These are phyloP conservation scores for Vickermania spadyakhi DNA, from an alignment of 208 protist species.

Conservation along the genomic window DNA sequence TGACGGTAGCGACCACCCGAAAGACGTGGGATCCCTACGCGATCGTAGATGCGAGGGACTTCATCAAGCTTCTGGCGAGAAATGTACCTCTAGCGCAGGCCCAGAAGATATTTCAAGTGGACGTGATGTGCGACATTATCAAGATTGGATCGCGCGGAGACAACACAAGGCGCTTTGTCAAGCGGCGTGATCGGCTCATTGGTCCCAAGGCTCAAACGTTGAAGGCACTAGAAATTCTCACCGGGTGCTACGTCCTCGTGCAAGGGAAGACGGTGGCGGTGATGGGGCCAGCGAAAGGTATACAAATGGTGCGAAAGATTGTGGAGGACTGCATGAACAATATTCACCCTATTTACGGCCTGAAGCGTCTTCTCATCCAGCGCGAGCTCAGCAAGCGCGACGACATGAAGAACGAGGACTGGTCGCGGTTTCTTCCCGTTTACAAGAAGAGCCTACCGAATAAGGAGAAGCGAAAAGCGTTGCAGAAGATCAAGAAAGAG, in stretches of 20 bases:
- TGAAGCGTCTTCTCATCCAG: conserved; percentile 99
- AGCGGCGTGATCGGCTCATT: conserved; percentile 97
- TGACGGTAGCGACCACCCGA: conserved; percentile 97
- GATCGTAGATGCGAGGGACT: conserved; percentile 98
- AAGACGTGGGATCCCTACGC: conserved; percentile 98
- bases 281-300: conserved; percentile 95
- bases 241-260: conserved; percentile 98
- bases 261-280: conserved; percentile 96
- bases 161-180: conserved; percentile 98
- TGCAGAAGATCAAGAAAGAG: conserved; percentile 86
- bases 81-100: conserved; percentile 96
- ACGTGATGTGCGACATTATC: conserved; percentile 98
- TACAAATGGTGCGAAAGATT: conserved; percentile 95
- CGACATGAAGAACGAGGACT: conserved; percentile 95
- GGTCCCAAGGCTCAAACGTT: conserved; percentile 97
- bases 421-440: conserved; percentile 98
- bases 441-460: conserved; percentile 90
- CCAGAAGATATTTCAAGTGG: conserved; percentile 95
- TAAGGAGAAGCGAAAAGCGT: conserved; percentile 85
- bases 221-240: conserved; percentile 98
- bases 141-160: conserved; percentile 95
- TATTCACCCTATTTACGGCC: conserved; percentile 99
- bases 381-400: conserved; percentile 96
- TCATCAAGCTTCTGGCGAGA: conserved; percentile 96
- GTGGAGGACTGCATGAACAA: conserved; percentile 99